A percentile compares a stretch with the other conserved stretches of the same genome.
These are phyloP conservation scores for Lenzites betulinus DNA, from an alignment of 768 basidiomycete genomes.

Conservation along the genomic window DNA sequence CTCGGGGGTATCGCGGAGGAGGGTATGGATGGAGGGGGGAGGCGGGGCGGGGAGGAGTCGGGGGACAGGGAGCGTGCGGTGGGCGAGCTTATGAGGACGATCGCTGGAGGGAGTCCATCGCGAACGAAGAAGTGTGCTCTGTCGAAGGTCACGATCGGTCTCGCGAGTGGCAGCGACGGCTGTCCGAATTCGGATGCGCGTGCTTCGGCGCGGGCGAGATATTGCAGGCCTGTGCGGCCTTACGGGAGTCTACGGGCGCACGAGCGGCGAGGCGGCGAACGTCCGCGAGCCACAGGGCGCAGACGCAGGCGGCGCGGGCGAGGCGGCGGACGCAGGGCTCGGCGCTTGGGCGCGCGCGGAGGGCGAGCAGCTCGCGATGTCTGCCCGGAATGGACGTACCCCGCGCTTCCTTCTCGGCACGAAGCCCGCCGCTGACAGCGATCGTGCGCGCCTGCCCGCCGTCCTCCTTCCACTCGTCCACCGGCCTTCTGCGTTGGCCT, in stretches of 20 bases:
- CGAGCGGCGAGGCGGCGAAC: too few species aligned
- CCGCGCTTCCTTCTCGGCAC: background rate
- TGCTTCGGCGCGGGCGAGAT: background rate
- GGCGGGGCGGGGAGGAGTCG: background rate
- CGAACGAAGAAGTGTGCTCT: slow-evolving; percentile 1
- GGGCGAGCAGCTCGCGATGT: background rate
- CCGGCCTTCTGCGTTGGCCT: background rate
- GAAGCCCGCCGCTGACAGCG: slow-evolving; percentile 1
- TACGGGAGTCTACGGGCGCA: background rate
- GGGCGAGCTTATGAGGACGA: slow-evolving; percentile 8
- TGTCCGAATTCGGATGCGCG: slow-evolving; percentile 7
- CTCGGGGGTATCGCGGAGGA: slow-evolving; percentile 11
- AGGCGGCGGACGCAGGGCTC: background rate
- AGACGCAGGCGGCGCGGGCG: background rate
- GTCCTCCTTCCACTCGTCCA: background rate
- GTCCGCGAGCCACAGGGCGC: background rate
- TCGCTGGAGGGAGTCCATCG: background rate
- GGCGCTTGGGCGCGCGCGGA: too few species aligned
- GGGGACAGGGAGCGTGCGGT: background rate
- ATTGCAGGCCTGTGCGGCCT: background rate
- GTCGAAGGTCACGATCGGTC: slow-evolving; percentile 8
- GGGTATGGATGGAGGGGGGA: background rate
- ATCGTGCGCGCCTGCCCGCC: background rate
- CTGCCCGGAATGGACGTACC: background rate
- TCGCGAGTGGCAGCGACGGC: background rate